These are phyloP conservation scores for Hypomyces rosellus DNA, from an alignment of 2,329 filamentous ascomycete species.

Conservation along the genomic window DNA sequence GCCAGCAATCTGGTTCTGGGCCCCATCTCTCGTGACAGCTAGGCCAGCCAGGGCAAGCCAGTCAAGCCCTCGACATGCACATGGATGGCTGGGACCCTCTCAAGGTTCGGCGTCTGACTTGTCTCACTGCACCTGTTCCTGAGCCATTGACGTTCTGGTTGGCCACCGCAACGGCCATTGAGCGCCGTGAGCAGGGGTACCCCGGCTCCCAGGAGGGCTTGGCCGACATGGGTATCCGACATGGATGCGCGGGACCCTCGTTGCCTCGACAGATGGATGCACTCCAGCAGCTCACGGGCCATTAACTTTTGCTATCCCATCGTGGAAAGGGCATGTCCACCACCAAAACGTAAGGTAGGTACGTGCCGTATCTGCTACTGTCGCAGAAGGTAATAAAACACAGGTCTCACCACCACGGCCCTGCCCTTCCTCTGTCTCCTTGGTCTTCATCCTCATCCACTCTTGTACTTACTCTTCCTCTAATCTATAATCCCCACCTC, in stretches of 20 bases:
- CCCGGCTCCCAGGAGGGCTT: background rate
- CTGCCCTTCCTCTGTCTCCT: background rate
- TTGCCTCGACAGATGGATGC: conserved; percentile 1
- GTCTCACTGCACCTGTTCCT: conserved; percentile 6
- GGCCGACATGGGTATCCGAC: background rate
- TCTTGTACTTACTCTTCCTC: conserved; percentile 6
- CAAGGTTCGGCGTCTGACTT: background rate
- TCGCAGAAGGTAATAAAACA: conserved; percentile 10
- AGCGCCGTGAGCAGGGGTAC: background rate
- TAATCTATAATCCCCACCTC: too few species aligned
- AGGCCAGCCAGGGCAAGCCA: too few species aligned
- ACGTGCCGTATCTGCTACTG: background rate
- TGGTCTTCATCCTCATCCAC: conserved; percentile 5
- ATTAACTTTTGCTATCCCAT: background rate
- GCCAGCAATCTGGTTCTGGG: too few species aligned
- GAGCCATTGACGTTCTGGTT: conserved; percentile 6
- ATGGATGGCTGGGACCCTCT: background rate
- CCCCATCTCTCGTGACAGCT: too few species aligned
- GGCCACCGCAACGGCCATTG: conserved; percentile 8
- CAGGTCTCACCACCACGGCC: conserved; percentile 6
- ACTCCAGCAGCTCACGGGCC: background rate
- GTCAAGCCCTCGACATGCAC: background rate
- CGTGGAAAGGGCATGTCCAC: background rate
- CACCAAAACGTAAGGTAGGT: too few species aligned
- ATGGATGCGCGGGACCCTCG: conserved; percentile 8